Conservation (phyloP, 2,329 filamentous ascomycete genomes). For the Nakataea oryzae region DNA sequence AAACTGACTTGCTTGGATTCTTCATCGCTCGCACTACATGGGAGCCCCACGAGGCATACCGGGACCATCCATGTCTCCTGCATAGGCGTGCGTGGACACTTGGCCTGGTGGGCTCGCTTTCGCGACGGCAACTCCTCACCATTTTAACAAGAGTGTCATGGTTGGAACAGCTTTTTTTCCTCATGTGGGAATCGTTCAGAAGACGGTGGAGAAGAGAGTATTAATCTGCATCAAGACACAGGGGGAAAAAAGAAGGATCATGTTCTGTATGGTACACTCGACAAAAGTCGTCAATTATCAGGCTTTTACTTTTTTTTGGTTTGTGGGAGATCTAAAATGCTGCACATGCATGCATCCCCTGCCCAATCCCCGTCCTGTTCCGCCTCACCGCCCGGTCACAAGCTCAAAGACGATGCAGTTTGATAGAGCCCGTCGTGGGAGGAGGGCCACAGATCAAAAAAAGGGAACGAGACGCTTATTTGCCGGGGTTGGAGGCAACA, state of each 20-base stretch:
- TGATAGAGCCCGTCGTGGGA: background rate
- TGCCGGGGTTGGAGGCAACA: slow-evolving; percentile 47
- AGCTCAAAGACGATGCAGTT: background rate
- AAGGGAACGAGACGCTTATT: slow-evolving; percentile 28
- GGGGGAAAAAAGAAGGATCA: background rate
- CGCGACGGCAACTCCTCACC: no score
- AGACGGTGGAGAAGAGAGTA: background rate
- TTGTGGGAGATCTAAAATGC: background rate
- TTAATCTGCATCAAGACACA: no score
- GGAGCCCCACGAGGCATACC: background rate
- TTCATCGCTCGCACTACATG: background rate
- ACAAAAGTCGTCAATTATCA: background rate
- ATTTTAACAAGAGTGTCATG: no score
- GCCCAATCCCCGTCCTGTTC: background rate
- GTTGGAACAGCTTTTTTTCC: no score
- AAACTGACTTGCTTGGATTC: background rate
- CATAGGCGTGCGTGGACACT: no score
- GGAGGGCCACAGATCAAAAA: background rate
- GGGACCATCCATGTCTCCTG: no score
- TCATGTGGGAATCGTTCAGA: background rate
- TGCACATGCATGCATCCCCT: background rate
- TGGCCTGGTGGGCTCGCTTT: no score
- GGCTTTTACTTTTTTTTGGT: background rate
- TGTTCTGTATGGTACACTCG: background rate
- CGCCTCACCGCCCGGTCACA: background rate